phyloP scores from a whole-genome alignment of 1,284 basidiomycete genomes.

The Ganoderma lucidum region DNA sequence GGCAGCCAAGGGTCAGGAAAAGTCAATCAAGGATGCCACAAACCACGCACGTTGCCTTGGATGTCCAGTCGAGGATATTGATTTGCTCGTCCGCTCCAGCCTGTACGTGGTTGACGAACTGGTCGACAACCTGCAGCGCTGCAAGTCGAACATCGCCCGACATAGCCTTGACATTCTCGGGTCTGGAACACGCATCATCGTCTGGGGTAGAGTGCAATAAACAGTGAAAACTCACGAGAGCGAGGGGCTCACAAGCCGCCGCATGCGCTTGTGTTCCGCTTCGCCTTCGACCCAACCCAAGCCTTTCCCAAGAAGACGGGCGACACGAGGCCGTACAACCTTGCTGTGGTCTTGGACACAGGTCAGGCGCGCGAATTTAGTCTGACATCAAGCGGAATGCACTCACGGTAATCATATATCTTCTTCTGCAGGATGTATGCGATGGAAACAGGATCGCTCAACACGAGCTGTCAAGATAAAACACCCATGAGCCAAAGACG shows the following conservation, averaged over 20 bases:
- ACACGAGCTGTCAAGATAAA: constrained; percentile 35
- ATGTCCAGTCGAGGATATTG: constrained; percentile 35
- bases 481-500: not conserved
- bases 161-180: constrained; percentile 28
- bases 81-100: constrained; percentile 5
- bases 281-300: constrained; percentile 45
- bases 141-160: constrained; percentile 23
- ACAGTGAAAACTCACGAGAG: constrained; percentile 32
- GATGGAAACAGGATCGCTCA: constrained; percentile 38
- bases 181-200: not conserved
- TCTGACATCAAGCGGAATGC: not conserved
- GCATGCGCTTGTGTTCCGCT: constrained; percentile 41
- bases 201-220: not conserved
- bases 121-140: constrained; percentile 27
- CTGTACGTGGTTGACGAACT: constrained; percentile 12
- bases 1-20: not conserved
- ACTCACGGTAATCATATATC: constrained; percentile 38
- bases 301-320: constrained; percentile 41
- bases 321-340: constrained; percentile 42
- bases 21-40: not conserved
- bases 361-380: not conserved
- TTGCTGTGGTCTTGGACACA: constrained; percentile 35
- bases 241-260: constrained; percentile 35
- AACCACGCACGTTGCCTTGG: constrained; percentile 30
- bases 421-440: constrained; percentile 38